Evolutionary conservation across 2,329 filamentous ascomycete genomes (phyloP).

Genomic region (Alternaria brassicae): DNA sequence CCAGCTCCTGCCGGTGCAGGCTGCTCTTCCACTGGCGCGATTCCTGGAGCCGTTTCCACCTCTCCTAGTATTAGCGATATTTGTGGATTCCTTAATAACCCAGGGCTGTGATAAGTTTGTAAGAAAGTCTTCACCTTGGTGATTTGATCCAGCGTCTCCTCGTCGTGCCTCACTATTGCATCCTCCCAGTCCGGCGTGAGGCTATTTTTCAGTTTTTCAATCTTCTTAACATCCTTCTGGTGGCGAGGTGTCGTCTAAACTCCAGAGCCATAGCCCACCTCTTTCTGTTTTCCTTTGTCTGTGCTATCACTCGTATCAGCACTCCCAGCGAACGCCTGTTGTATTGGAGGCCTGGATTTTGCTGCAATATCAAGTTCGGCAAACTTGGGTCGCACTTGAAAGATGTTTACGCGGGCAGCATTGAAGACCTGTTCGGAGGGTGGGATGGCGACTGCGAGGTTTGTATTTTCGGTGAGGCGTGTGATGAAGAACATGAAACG

Average conservation of each 20-base stretch:
- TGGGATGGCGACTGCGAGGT: conserved; percentile 89
- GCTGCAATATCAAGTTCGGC: conserved; percentile 63
- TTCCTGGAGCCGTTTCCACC: no score
- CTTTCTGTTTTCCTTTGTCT: conserved; percentile 32
- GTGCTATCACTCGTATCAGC: conserved; percentile 36
- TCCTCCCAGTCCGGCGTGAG: not conserved
- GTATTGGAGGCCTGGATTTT: conserved; percentile 46
- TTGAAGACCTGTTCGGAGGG: conserved; percentile 93
- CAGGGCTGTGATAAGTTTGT: not conserved
- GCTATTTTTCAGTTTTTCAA: not conserved
- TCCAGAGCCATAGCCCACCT: conserved; percentile 13
- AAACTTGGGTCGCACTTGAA: conserved; percentile 84
- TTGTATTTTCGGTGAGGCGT: conserved; percentile 96
- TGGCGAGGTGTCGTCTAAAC: conserved; percentile 3
- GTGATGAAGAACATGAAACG: conserved; percentile 93
- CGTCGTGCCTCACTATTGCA: not conserved
- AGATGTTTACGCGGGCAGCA: conserved; percentile 86
- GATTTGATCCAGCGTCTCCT: not conserved
- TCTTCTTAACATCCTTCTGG: not conserved
- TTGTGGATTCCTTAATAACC: not conserved
- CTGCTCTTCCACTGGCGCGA: not conserved
- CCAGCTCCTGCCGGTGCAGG: not conserved
- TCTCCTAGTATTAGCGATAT: not conserved
- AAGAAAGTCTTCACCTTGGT: not conserved
- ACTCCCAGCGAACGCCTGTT: conserved; percentile 47